These are phyloP conservation scores for Murraya paniculata DNA, from an alignment of 345 rosid genomes.

Conservation along the genomic window DNA sequence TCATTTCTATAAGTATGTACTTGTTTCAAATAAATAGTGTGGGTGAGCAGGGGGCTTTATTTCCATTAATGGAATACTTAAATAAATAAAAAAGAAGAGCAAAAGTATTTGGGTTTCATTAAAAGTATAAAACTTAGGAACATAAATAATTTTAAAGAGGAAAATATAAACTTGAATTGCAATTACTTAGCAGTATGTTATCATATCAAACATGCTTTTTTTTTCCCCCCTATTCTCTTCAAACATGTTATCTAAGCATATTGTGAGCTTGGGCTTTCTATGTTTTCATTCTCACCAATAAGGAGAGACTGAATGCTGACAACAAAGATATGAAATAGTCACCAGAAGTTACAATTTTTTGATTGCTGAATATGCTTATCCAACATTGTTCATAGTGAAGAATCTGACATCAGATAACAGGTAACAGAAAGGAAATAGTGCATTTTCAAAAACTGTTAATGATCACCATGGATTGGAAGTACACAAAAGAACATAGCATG, in stretches of 20 bases:
- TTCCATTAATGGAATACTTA: not conserved
- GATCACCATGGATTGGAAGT: not conserved
- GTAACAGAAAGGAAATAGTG: not conserved
- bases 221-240: fast-evolving
- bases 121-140: not conserved
- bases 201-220: not conserved
- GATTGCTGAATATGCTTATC: not conserved
- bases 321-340: not conserved
- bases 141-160: not conserved
- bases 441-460: not conserved
- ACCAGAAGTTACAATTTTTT: not conserved
- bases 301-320: not conserved
- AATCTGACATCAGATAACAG: not conserved
- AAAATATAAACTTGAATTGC: not conserved
- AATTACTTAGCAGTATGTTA: not conserved
- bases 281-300: not conserved
- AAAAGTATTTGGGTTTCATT: not conserved
- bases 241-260: not conserved
- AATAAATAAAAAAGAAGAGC: not conserved
- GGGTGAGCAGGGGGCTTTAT: not conserved
- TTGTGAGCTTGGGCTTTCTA: too few species aligned
- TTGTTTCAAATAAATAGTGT: not conserved
- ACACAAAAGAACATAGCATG: not conserved
- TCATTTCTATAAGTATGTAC: not conserved
- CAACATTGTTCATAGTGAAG: not conserved